These are phyloP conservation scores for Delphinella strobiligena DNA, from an alignment of 2,329 filamentous ascomycete species.

Conservation along the genomic window DNA sequence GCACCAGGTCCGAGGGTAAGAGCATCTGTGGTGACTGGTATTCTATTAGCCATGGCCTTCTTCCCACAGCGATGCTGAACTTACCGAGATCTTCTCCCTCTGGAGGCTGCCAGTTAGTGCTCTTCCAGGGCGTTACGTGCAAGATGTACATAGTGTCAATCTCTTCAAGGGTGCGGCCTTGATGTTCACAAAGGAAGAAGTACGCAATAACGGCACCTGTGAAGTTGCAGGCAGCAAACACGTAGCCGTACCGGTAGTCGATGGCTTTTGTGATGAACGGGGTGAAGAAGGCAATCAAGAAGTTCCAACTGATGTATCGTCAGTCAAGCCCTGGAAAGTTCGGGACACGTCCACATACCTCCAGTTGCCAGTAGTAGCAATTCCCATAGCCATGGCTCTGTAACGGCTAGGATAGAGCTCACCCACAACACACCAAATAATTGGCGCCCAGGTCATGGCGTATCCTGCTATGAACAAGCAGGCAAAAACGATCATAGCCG, in stretches of 20 bases:
- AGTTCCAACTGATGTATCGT: no score
- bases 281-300: constrained; percentile 25
- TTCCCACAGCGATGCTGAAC: no score
- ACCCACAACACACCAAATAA: constrained; percentile 57
- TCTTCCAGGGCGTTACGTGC: constrained; percentile 22
- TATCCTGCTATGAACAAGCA: constrained; percentile 57
- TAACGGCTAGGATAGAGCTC: constrained; percentile 55
- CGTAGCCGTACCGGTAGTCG: constrained; percentile 27
- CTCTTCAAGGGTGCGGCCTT: constrained; percentile 26
- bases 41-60: no score
- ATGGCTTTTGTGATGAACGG: constrained; percentile 26
- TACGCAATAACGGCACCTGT: constrained; percentile 22
- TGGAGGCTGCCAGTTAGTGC: constrained; percentile 20
- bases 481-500: constrained; percentile 54
- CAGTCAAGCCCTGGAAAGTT: no score
- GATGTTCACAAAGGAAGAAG: constrained; percentile 27
- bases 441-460: constrained; percentile 50
- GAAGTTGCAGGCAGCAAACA: constrained; percentile 26
- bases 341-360: no score
- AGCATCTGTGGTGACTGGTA: constrained; percentile 17
- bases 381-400: constrained; percentile 38
- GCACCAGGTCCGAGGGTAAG: constrained; percentile 19
- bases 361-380: constrained; percentile 53
- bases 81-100: constrained; percentile 16
- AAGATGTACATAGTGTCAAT: constrained; percentile 29